phyloP scores from a whole-genome alignment of 306 rosid genomes.

The Begonia fuchsioides region DNA sequence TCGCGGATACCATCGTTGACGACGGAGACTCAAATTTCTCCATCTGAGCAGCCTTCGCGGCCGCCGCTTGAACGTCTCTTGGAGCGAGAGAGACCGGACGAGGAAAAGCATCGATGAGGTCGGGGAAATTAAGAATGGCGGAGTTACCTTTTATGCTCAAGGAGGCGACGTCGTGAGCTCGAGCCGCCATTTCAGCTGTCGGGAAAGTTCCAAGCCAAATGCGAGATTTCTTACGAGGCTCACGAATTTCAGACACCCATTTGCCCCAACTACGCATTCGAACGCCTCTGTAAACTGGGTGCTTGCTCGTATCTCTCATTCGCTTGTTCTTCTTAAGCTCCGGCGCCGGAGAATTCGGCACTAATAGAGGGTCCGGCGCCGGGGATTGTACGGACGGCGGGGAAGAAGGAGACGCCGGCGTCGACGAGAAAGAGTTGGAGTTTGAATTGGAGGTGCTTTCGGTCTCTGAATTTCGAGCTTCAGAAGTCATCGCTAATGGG shows the following conservation, averaged over 20 bases:
- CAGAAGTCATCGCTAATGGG: constrained; percentile 17
- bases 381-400: constrained; percentile 3
- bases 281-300: constrained; percentile 65
- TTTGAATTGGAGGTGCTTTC: constrained; percentile 27
- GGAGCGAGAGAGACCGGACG: constrained; percentile 70
- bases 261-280: constrained; percentile 95
- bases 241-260: constrained; percentile 98
- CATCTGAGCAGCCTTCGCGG: constrained; percentile 79
- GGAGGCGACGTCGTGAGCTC: constrained; percentile 97
- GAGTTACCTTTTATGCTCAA: constrained; percentile 67
- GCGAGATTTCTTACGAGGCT: constrained; percentile 87
- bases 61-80: constrained; percentile 82
- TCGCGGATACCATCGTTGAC: constrained; percentile 18
- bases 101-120: constrained; percentile 46
- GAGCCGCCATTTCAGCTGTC: constrained; percentile 83
- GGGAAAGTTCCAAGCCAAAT: constrained; percentile 96
- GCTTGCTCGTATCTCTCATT: constrained; percentile 37
- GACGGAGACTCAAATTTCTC: constrained; percentile 17
- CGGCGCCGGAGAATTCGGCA: no score
- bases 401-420: constrained; percentile 19
- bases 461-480: constrained; percentile 19
- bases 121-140: constrained; percentile 86
- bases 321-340: constrained; percentile 23
- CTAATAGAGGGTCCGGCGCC: no score
- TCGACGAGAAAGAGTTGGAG: constrained; percentile 15